These are phyloP conservation scores for Dipteronia sinensis DNA, from an alignment of 345 rosid species.

Conservation along the genomic window DNA sequence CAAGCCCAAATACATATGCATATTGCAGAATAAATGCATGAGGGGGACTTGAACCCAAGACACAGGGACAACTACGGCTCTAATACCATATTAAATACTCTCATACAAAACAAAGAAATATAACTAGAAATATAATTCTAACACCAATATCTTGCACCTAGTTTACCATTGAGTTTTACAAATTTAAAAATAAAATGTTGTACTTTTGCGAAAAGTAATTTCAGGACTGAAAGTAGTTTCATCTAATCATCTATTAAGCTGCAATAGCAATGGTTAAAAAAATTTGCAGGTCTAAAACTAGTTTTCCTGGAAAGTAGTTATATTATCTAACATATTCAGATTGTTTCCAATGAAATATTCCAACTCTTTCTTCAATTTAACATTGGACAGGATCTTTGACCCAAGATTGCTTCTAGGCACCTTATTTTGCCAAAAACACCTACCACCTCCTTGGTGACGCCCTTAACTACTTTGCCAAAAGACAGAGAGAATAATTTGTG, in stretches of 20 bases:
- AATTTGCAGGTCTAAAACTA: background rate
- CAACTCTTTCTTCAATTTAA: background rate
- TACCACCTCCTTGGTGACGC: background rate
- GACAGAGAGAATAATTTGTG: background rate
- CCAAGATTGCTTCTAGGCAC: background rate
- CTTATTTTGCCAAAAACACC: background rate
- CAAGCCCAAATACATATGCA: no score
- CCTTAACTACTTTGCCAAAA: background rate
- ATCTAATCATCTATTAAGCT: constrained; percentile 5
- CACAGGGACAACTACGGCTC: no score
- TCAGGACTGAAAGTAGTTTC: background rate
- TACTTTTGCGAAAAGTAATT: background rate
- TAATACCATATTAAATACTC: no score
- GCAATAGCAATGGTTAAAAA: background rate
- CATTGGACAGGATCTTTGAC: background rate
- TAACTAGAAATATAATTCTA: no score
- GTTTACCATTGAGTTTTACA: background rate
- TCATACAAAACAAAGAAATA: no score
- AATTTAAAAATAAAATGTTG: background rate
- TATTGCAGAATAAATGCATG: no score
- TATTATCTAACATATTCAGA: background rate
- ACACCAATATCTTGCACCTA: background rate
- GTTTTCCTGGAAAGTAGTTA: background rate
- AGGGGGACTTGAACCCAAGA: no score
- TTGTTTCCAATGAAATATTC: background rate